A percentile compares a stretch with the other conserved stretches of the same genome.
Conservation (phyloP, 2,329 filamentous ascomycete genomes). For the Aspergillus sp. region DNA sequence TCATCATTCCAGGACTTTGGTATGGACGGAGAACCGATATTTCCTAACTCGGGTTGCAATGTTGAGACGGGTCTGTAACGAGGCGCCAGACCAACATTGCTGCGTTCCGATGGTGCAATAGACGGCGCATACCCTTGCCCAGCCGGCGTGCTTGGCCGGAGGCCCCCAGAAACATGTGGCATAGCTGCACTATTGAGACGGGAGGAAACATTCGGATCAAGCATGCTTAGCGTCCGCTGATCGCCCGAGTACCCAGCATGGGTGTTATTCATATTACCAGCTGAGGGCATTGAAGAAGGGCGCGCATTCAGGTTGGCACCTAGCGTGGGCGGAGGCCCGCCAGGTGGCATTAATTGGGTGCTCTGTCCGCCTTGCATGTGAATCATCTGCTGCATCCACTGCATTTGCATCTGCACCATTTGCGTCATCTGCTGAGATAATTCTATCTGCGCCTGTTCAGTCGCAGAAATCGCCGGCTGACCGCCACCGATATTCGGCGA, state of each 20-base stretch:
- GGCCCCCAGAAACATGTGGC: constrained; percentile 33
- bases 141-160: constrained; percentile 27
- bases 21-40: constrained; percentile 36
- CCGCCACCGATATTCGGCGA: constrained; percentile 22
- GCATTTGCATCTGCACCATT: constrained; percentile 94
- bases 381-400: constrained; percentile 75
- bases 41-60: constrained; percentile 44
- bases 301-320: constrained; percentile 36
- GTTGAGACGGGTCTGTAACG: constrained; percentile 89
- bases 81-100: constrained; percentile 85
- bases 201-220: constrained; percentile 61
- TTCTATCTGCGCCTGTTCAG: constrained; percentile 74
- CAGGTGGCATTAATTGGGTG: constrained; percentile 34
- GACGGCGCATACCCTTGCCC: constrained; percentile 72
- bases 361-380: constrained; percentile 61
- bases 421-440: constrained; percentile 82
- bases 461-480: constrained; percentile 53
- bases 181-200: constrained; percentile 41
- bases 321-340: constrained; percentile 30
- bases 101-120: constrained; percentile 92
- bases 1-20: constrained; percentile 43
- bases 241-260: constrained; percentile 25
- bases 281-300: constrained; percentile 53
- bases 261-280: constrained; percentile 24
- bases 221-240: constrained; percentile 78